Evolutionary conservation across 1,139 yeast genomes (phyloP).

Genomic region (Saccharomyces hybrid): DNA sequence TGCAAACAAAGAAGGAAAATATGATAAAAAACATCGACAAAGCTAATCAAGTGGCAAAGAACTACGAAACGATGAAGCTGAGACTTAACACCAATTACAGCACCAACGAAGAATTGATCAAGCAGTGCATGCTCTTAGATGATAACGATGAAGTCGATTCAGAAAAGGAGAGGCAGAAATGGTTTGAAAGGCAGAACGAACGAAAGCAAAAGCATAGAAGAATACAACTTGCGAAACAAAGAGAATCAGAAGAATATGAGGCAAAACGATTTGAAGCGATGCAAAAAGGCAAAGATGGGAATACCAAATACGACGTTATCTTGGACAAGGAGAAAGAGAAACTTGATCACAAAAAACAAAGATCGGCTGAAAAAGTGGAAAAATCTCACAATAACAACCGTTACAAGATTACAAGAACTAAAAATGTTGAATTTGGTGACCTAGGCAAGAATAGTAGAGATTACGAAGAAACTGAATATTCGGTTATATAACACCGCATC

Average conservation of each 20-base stretch:
- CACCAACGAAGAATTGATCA: constrained; percentile 21
- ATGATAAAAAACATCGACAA: constrained; percentile 14
- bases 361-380: neutral
- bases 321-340: neutral
- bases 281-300: constrained; percentile 4
- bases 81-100: constrained; percentile 15
- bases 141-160: constrained; percentile 23
- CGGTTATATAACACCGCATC: neutral
- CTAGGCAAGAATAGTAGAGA: neutral
- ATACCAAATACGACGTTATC: neutral
- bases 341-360: neutral
- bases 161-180: constrained; percentile 16
- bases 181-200: constrained; percentile 20
- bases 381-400: neutral
- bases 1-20: constrained; percentile 5
- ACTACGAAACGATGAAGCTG: constrained; percentile 8
- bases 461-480: neutral
- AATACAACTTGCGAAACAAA: constrained; percentile 19
- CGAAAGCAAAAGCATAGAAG: constrained; percentile 20
- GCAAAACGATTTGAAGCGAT: constrained; percentile 10
- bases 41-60: constrained; percentile 12
- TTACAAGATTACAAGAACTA: neutral
- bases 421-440: neutral
- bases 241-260: constrained; percentile 24
- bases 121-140: constrained; percentile 17